Conservation (phyloP, 306 rosid genomes). For the Gastrolobium bilobum region DNA sequence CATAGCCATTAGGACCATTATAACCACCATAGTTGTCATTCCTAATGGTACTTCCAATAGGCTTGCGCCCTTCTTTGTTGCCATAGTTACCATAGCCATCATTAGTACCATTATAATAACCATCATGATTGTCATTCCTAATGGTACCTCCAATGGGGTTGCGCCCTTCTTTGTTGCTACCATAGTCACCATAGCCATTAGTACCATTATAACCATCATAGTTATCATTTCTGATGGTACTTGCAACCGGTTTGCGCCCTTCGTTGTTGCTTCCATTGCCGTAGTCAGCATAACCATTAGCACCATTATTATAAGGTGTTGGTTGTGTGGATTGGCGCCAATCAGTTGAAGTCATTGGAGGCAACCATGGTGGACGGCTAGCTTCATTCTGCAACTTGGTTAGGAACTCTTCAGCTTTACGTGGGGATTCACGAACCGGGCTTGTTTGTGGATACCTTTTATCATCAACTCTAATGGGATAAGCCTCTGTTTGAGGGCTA, state of each 20-base stretch:
- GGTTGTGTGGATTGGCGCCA: conserved; percentile 32
- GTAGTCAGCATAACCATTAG: background rate
- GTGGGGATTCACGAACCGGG: conserved; percentile 40
- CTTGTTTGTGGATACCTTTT: conserved; percentile 14
- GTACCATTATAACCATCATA: conserved; percentile 8
- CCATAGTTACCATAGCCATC: background rate
- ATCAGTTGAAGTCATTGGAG: background rate
- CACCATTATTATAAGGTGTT: background rate
- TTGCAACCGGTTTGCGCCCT: background rate
- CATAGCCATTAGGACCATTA: background rate
- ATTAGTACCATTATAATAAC: background rate
- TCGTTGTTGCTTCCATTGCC: no score
- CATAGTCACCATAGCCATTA: conserved; percentile 16
- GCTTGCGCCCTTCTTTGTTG: conserved; percentile 41
- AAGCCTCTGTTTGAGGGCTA: conserved; percentile 37
- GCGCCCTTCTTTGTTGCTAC: conserved; percentile 32
- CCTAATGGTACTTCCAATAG: conserved; percentile 22
- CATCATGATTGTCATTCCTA: conserved; percentile 28
- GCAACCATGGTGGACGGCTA: conserved; percentile 40
- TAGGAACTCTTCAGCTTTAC: conserved; percentile 36
- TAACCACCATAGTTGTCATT: conserved; percentile 1
- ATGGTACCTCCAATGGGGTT: conserved; percentile 30
- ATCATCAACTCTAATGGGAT: conserved; percentile 42
- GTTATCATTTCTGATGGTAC: conserved; percentile 8
- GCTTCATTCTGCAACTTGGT: conserved; percentile 49